These are phyloP conservation scores for Ogataea minuta DNA, from an alignment of 805 yeast species.

Conservation along the genomic window DNA sequence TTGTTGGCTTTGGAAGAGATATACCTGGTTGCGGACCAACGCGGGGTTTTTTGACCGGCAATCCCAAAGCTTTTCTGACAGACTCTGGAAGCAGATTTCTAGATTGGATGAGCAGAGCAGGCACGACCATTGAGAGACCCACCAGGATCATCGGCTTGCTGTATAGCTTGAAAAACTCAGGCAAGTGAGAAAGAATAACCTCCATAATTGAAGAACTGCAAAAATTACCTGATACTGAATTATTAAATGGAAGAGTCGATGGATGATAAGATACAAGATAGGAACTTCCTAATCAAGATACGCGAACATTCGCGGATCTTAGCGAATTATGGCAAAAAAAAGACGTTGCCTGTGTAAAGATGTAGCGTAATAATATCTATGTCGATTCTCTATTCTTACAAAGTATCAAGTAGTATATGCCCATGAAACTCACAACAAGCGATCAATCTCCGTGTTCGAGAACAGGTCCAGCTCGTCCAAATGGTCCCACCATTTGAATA, in stretches of 20 bases:
- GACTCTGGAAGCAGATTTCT: slow-evolving; percentile 5
- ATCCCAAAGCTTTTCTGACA: slow-evolving; percentile 1
- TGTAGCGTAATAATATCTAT: neutral
- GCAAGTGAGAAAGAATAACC: neutral
- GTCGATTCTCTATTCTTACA: slow-evolving; percentile 13
- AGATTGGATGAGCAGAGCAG: slow-evolving; percentile 6
- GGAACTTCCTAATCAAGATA: no score
- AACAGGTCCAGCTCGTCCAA: slow-evolving; percentile 57
- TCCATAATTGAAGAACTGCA: slow-evolving; percentile 5
- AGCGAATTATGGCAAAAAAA: no score
- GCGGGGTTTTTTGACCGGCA: neutral
- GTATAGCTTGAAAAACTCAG: slow-evolving; percentile 4
- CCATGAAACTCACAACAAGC: slow-evolving; percentile 34
- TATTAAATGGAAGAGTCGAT: neutral
- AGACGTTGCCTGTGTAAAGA: neutral
- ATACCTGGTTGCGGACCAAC: neutral
- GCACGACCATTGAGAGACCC: slow-evolving; percentile 9
- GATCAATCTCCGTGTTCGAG: slow-evolving; percentile 45
- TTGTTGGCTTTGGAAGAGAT: slow-evolving; percentile 18
- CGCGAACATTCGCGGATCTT: no score
- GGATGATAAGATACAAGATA: no score
- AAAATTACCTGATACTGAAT: neutral
- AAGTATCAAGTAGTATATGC: slow-evolving; percentile 3
- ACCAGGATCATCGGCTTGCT: slow-evolving; percentile 9
- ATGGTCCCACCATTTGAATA: slow-evolving; percentile 92